phyloP scores from a whole-genome alignment of 139 green algal species.

The Trebouxia sp. region DNA sequence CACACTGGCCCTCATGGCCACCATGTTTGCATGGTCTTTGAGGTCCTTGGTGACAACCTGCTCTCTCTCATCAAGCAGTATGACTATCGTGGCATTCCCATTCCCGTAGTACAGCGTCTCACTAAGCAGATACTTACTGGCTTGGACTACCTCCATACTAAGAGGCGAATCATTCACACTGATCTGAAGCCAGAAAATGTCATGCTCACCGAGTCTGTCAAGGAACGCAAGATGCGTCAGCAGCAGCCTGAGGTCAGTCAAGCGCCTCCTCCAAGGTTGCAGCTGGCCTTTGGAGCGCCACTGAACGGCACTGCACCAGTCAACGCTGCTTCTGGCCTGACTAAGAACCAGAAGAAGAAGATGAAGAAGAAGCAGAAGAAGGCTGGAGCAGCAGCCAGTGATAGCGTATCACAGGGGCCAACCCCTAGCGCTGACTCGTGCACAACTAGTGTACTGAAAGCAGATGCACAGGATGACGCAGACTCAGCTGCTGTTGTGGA shows the following conservation, averaged over 20 bases:
- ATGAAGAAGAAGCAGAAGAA: slow-evolving; percentile 83
- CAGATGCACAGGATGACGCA: slow-evolving; percentile 3
- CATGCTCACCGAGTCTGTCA: slow-evolving; percentile 80
- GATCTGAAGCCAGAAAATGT: slow-evolving; percentile 98
- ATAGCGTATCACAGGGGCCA: slow-evolving; percentile 2
- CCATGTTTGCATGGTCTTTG: slow-evolving; percentile 99
- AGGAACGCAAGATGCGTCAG: slow-evolving; percentile 29
- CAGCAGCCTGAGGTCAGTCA: slow-evolving; percentile 14
- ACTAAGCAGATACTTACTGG: slow-evolving; percentile 79
- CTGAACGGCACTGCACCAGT: slow-evolving; percentile 2
- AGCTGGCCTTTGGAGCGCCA: neutral
- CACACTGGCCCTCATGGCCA: slow-evolving; percentile 88
- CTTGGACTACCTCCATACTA: slow-evolving; percentile 91
- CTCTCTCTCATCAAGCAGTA: slow-evolving; percentile 74
- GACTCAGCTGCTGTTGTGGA: slow-evolving; percentile 26
- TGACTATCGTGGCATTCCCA: slow-evolving; percentile 75
- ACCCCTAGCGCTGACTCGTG: slow-evolving; percentile 18
- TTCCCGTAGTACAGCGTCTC: slow-evolving; percentile 73
- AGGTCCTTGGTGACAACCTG: slow-evolving; percentile 87
- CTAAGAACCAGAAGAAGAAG: slow-evolving; percentile 92
- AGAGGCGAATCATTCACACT: slow-evolving; percentile 89
- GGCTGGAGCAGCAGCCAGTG: slow-evolving; percentile 23
- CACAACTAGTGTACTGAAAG: slow-evolving; percentile 20
- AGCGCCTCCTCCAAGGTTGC: neutral
- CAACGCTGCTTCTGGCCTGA: slow-evolving; percentile 49